Evolutionary conservation across 2,329 filamentous ascomycete species (phyloP).

Genomic region (Colletotrichum liriopes): DNA sequence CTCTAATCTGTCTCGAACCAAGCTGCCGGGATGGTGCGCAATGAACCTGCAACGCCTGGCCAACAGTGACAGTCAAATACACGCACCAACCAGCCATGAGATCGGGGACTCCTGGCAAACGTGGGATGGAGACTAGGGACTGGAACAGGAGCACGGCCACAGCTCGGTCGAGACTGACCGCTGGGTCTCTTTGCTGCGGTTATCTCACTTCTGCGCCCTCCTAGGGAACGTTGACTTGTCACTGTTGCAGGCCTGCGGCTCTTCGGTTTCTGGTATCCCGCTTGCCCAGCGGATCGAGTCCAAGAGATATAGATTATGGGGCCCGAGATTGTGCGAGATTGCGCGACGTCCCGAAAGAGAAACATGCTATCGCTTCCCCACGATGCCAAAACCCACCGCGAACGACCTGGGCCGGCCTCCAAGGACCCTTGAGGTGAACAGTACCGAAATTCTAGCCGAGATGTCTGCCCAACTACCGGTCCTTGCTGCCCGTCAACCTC

Average conservation of each 20-base stretch:
- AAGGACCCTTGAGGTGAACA: constrained; percentile 1
- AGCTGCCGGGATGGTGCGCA: constrained; percentile 33
- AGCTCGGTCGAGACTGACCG: constrained; percentile 27
- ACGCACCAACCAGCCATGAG: neutral
- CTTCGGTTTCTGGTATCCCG: constrained; percentile 17
- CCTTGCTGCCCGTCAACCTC: constrained; percentile 1
- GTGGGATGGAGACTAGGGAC: neutral
- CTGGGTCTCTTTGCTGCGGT: neutral
- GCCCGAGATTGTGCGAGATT: constrained; percentile 10
- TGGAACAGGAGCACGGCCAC: constrained; percentile 23
- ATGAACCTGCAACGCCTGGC: constrained; percentile 21
- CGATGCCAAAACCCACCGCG: constrained; percentile 16
- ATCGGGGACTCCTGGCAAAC: neutral
- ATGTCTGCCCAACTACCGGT: neutral
- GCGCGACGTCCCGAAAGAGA: constrained; percentile 12
- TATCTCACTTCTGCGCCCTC: neutral
- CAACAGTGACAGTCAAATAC: neutral
- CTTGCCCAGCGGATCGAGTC: constrained; percentile 14
- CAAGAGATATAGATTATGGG: neutral
- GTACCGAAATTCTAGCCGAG: neutral
- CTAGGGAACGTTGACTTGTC: constrained; percentile 4
- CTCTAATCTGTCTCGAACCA: constrained; percentile 35
- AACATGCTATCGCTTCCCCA: constrained; percentile 18
- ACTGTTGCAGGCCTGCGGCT: constrained; percentile 19
- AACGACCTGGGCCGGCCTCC: neutral